Evolutionary conservation across 805 yeast genomes (phyloP).

Genomic region (Wickerhamomyces rabaulensis): DNA sequence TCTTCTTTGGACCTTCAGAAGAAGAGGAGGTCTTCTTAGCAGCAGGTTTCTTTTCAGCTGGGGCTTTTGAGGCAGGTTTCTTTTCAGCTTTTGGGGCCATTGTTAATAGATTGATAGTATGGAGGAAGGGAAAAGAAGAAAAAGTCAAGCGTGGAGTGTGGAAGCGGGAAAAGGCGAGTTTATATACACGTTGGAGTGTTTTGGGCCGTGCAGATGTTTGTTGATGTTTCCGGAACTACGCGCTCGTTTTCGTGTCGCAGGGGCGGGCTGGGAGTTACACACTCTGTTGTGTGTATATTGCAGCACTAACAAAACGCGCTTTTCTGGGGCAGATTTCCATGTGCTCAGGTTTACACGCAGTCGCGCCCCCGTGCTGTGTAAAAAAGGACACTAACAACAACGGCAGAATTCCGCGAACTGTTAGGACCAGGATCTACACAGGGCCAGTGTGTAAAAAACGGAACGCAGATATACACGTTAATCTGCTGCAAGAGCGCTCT

Average conservation of each 20-base stretch:
- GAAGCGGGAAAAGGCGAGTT: constrained; percentile 11
- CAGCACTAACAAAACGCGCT: neutral
- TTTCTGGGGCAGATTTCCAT: neutral
- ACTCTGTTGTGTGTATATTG: constrained; percentile 2
- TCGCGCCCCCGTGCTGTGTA: neutral
- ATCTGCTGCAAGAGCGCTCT: neutral
- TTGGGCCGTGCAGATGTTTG: neutral
- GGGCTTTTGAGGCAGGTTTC: constrained; percentile 89
- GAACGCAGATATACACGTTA: constrained; percentile 4
- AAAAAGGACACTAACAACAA: neutral
- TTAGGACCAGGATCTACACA: neutral
- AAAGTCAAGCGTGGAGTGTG: neutral
- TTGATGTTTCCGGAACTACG: neutral
- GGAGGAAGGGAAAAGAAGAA: constrained; percentile 2
- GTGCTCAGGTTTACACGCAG: neutral
- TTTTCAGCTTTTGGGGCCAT: constrained; percentile 62
- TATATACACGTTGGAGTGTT: constrained; percentile 4
- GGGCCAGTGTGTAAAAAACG: neutral
- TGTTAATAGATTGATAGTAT: constrained; percentile 6
- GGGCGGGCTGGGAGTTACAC: constrained; percentile 10
- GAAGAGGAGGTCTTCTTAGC: constrained; percentile 86
- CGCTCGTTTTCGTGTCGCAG: neutral
- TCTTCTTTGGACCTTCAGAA: constrained; percentile 78
- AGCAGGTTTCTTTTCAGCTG: constrained; percentile 94
- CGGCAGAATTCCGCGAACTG: neutral